Conservation (phyloP, 2,329 filamentous ascomycete species). For the Xylogone sp. region DNA sequence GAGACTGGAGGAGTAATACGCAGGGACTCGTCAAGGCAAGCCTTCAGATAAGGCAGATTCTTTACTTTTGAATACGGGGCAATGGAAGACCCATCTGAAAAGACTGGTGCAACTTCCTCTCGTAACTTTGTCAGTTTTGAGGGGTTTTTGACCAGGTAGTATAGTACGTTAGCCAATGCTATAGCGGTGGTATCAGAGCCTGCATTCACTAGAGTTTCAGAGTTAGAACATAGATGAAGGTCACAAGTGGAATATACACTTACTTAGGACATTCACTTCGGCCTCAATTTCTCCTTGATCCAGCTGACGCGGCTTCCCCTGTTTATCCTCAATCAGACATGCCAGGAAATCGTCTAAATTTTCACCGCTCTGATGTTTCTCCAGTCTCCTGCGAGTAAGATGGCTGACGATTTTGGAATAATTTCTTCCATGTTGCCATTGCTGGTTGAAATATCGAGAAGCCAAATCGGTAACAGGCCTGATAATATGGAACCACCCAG, state of each 20-base stretch:
- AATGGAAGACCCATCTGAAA: slow-evolving; percentile 30
- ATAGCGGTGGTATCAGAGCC: slow-evolving; percentile 43
- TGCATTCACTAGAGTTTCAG: slow-evolving; percentile 27
- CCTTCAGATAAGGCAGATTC: slow-evolving; percentile 37
- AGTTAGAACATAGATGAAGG: slow-evolving; percentile 32
- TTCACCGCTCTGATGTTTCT: slow-evolving; percentile 28
- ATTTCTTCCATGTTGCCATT: not conserved
- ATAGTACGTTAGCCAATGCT: slow-evolving; percentile 38
- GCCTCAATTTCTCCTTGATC: slow-evolving; percentile 46
- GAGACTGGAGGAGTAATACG: slow-evolving; percentile 36
- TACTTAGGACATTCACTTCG: slow-evolving; percentile 28
- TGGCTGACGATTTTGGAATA: slow-evolving; percentile 19
- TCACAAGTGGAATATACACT: not conserved
- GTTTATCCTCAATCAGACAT: slow-evolving; percentile 36
- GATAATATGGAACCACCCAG: slow-evolving; percentile 34
- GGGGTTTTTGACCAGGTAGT: slow-evolving; percentile 39
- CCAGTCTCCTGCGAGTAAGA: slow-evolving; percentile 13
- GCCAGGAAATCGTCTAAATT: slow-evolving; percentile 47
- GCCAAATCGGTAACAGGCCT: slow-evolving; percentile 34
- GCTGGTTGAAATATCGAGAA: not conserved
- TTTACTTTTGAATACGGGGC: slow-evolving; percentile 35
- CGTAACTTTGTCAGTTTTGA: slow-evolving; percentile 26
- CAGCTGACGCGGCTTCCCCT: slow-evolving; percentile 29
- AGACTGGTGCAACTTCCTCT: slow-evolving; percentile 31
- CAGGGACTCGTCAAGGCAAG: slow-evolving; percentile 37